Evolutionary conservation across 2,329 filamentous ascomycete genomes (phyloP).

Genomic region (Penicillium sp.): DNA sequence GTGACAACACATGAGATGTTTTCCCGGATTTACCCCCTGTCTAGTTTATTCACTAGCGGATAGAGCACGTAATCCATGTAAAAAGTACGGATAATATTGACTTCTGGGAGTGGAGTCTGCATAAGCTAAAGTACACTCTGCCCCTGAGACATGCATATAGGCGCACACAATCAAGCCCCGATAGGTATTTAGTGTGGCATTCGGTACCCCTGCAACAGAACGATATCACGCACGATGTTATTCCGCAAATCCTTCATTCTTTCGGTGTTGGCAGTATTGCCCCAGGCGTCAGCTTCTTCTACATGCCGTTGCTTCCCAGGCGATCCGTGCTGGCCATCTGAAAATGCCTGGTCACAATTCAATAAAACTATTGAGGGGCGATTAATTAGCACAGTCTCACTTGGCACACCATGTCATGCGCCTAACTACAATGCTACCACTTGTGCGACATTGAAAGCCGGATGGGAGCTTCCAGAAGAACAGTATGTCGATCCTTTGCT

Average conservation of each 20-base stretch:
- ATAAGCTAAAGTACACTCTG: background rate
- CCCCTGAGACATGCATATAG: background rate
- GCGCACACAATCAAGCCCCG: background rate
- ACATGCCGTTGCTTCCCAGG: conserved; percentile 53
- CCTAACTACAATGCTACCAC: conserved; percentile 46
- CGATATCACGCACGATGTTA: background rate
- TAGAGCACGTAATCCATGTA: background rate
- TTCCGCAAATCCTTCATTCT: background rate
- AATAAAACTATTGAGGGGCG: conserved; percentile 54
- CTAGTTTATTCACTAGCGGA: background rate
- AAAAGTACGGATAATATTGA: background rate
- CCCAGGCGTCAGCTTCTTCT: background rate
- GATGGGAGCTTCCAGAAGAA: conserved; percentile 48
- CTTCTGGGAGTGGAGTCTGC: background rate
- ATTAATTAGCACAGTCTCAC: conserved; percentile 54
- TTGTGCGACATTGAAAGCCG: conserved; percentile 43
- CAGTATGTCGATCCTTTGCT: conserved; percentile 39
- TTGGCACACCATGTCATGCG: conserved; percentile 56
- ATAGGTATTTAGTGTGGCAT: background rate
- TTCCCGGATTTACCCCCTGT: background rate
- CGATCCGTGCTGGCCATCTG: conserved; percentile 56
- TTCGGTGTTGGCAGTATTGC: background rate
- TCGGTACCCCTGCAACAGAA: background rate
- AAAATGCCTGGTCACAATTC: conserved; percentile 49
- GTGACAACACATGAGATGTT: no score